Percentiles rank a stretch among this genome's conserved stretches.
These are phyloP conservation scores for Buxus sempervirens DNA, from an alignment of 164 flowering plant genomes.

Conservation along the genomic window DNA sequence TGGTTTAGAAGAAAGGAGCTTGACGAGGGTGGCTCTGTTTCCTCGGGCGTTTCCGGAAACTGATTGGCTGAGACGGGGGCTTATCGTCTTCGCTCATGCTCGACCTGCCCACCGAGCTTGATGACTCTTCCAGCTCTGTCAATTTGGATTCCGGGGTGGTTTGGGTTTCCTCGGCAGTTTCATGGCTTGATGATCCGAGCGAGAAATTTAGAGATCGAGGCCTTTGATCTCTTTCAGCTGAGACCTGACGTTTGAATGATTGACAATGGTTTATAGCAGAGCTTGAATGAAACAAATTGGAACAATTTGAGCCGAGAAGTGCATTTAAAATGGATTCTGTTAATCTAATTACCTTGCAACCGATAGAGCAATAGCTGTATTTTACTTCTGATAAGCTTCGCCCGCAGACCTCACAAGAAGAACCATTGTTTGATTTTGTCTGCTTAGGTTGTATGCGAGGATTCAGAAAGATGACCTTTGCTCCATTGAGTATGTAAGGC, in stretches of 20 bases:
- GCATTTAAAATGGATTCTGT: background rate
- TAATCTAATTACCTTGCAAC: constrained; percentile 54
- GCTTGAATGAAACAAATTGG: background rate
- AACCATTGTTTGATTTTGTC: constrained; percentile 40
- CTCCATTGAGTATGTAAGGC: constrained; percentile 67
- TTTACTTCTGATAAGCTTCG: constrained; percentile 49
- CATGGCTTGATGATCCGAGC: constrained; percentile 3
- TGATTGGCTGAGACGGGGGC: too few species aligned
- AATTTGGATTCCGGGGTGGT: background rate
- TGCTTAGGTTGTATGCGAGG: constrained; percentile 47
- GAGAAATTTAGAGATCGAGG: background rate
- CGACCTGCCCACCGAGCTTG: background rate
- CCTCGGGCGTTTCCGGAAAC: too few species aligned
- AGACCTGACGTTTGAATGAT: background rate
- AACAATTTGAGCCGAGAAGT: too few species aligned
- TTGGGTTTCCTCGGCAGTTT: background rate
- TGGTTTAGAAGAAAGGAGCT: constrained; percentile 39
- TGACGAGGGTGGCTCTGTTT: constrained; percentile 58
- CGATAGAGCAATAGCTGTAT: constrained; percentile 65
- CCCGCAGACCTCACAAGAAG: constrained; percentile 52
- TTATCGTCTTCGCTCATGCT: background rate
- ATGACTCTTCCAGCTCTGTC: background rate
- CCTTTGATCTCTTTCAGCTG: background rate
- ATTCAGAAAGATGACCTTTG: constrained; percentile 66
- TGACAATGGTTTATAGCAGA: background rate